phyloP scores from a whole-genome alignment of 2,329 filamentous ascomycete species.

The Arthrobotrys pseudoclavata region DNA sequence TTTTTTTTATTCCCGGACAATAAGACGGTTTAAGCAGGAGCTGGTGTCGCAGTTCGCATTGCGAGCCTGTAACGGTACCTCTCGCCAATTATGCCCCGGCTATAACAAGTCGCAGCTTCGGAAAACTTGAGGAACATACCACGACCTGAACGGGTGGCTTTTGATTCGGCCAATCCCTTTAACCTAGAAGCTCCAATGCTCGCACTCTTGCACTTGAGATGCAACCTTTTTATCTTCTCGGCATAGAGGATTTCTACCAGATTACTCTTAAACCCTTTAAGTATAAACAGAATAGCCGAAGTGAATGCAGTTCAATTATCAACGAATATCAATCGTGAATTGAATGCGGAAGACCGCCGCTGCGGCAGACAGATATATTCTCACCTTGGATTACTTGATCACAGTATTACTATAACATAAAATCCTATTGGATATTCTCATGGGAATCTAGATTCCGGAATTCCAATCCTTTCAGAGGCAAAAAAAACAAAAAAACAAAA shows the following conservation, averaged over 20 bases:
- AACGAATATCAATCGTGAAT: no score
- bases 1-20: background rate
- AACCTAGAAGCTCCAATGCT: no score
- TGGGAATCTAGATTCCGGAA: background rate
- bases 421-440: background rate
- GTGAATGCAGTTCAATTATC: no score
- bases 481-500: background rate
- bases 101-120: background rate
- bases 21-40: background rate
- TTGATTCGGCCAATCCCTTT: no score
- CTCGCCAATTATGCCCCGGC: background rate
- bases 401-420: background rate
- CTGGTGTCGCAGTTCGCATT: slow-evolving; percentile 16
- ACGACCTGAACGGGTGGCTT: background rate
- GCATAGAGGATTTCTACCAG: no score
- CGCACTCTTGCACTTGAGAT: no score
- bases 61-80: background rate
- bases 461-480: background rate
- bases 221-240: no score
- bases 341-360: no score
- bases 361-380: no score
- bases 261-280: no score
- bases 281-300: no score
- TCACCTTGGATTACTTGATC: background rate
- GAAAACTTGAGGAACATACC: background rate